Conservation (phyloP, 1,284 basidiomycete species). For the Rhodofomes roseus region DNA sequence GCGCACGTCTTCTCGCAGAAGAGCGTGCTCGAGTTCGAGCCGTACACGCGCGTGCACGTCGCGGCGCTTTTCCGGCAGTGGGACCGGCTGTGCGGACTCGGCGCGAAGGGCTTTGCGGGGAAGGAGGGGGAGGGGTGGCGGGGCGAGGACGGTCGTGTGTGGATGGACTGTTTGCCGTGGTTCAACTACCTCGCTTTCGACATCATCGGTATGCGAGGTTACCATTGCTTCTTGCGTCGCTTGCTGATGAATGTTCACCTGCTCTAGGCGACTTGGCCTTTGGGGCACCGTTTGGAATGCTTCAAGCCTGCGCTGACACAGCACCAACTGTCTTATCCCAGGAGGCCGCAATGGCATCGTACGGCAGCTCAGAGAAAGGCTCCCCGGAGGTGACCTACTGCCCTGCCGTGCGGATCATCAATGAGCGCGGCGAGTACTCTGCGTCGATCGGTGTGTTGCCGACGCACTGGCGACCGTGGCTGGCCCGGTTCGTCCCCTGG, state of each 20-base stretch:
- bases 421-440: conserved; percentile 15
- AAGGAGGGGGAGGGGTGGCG: conserved; percentile 3
- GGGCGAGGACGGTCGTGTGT: conserved; percentile 4
- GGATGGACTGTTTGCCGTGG: conserved; percentile 25
- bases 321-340: neutral
- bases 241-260: neutral
- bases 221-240: neutral
- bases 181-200: conserved; percentile 39
- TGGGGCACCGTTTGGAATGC: conserved; percentile 20
- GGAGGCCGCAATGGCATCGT: neutral
- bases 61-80: conserved; percentile 31
- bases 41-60: conserved; percentile 30
- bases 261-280: conserved; percentile 39
- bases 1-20: conserved; percentile 40
- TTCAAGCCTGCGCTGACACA: conserved; percentile 19
- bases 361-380: neutral
- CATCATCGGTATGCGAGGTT: conserved; percentile 4
- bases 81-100: conserved; percentile 28
- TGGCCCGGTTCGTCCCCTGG: conserved; percentile 17
- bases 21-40: conserved; percentile 35
- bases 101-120: conserved; percentile 11
- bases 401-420: conserved; percentile 9
- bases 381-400: conserved; percentile 10
- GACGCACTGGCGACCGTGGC: conserved; percentile 22
- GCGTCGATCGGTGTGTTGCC: conserved; percentile 18